Evolutionary conservation across 768 basidiomycete genomes (phyloP).

Genomic region (Epithele typhae): DNA sequence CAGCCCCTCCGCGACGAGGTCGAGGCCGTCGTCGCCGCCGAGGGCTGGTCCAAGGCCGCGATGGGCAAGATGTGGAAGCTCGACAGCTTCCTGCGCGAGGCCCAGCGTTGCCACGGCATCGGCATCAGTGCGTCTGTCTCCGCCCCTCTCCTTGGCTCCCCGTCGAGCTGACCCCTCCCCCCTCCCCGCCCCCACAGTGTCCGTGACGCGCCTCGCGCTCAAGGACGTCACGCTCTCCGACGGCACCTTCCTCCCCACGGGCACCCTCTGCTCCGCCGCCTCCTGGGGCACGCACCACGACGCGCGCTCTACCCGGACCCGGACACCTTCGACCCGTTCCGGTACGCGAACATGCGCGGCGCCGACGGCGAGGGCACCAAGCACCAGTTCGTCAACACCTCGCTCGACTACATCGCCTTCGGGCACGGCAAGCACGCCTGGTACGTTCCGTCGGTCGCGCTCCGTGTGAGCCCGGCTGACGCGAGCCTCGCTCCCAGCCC

Average conservation of each 20-base stretch:
- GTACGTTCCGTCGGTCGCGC: neutral
- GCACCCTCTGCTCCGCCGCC: constrained; percentile 30
- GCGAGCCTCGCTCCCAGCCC: constrained; percentile 20
- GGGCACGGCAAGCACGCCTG: constrained; percentile 16
- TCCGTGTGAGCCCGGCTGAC: neutral
- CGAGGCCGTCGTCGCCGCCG: constrained; percentile 18
- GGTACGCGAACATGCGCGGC: constrained; percentile 28
- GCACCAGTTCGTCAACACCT: constrained; percentile 12
- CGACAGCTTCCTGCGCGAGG: constrained; percentile 34
- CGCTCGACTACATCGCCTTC: constrained; percentile 10
- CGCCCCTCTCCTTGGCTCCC: neutral
- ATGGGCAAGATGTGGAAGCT: constrained; percentile 28
- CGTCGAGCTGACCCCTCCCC: neutral
- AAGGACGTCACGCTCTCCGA: constrained; percentile 41
- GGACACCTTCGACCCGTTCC: constrained; percentile 37
- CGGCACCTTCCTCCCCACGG: constrained; percentile 37
- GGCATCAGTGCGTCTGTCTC: constrained; percentile 8
- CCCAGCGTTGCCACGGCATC: constrained; percentile 23
- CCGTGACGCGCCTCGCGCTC: constrained; percentile 29
- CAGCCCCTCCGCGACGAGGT: constrained; percentile 31
- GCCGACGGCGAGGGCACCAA: constrained; percentile 10
- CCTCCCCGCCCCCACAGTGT: constrained; percentile 11
- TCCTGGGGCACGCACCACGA: constrained; percentile 27
- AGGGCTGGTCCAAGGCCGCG: constrained; percentile 30
- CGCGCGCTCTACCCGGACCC: constrained; percentile 30